Evolutionary conservation across 352 stramenopile species (phyloP).

Genomic region (Elongisporangium senticosum): DNA sequence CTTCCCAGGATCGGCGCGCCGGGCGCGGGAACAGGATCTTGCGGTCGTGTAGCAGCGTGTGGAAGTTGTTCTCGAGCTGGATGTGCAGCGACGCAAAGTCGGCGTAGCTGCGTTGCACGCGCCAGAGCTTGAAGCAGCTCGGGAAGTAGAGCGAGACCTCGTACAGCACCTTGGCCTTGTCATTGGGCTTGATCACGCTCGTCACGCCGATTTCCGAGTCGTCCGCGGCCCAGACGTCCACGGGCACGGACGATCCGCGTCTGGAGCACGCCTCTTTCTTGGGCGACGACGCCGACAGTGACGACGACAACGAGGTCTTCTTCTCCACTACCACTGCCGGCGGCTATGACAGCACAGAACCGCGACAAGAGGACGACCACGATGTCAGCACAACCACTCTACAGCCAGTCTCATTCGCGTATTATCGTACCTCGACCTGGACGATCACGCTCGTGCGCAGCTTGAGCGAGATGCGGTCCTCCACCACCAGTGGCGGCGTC

Average conservation of each 20-base stretch:
- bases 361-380: too few species aligned
- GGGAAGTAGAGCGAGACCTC: conserved; percentile 59
- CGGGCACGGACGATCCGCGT: background rate
- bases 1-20: conserved; percentile 27
- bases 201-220: conserved; percentile 53
- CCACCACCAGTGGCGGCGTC: background rate
- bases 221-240: conserved; percentile 26
- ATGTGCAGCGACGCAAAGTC: conserved; percentile 50
- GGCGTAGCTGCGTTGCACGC: conserved; percentile 36
- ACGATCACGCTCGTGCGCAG: background rate
- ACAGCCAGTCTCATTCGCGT: background rate
- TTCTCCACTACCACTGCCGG: background rate
- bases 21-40: conserved; percentile 40
- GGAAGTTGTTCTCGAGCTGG: conserved; percentile 19
- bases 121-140: conserved; percentile 29
- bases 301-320: background rate
- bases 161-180: conserved; percentile 26
- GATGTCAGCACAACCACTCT: background rate
- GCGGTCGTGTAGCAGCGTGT: conserved; percentile 22
- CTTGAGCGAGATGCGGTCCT: background rate
- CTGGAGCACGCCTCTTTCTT: conserved; percentile 1
- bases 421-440: background rate
- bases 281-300: background rate
- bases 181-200: conserved; percentile 11
- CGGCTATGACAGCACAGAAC: background rate